Evolutionary conservation across 441 rosid species (phyloP), one percentile per base, ranked within the genome.

Genomic region (Pelargonium australe): DNA sequence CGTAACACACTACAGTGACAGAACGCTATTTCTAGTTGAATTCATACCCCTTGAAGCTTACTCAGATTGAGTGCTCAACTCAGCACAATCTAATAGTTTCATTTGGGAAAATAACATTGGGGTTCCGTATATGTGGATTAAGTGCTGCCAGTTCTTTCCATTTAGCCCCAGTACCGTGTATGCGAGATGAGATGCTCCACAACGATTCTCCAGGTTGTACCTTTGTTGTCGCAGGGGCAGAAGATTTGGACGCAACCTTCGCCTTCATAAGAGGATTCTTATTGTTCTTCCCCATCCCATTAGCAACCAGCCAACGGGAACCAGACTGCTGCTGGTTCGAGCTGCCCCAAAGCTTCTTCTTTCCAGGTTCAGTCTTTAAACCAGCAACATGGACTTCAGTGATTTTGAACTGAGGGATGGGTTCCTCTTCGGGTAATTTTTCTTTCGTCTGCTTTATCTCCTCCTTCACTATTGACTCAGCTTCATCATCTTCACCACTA

Each of bases 211-310:
- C 91, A 58, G 85, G 80, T 66, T 75, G 84, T 65, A 72, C 79
- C 69, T 82, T 87, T 11, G 87, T 67, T 71, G 86, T 74, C 57
- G 79, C 61, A 19, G 82, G 60, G 25, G 68, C 73, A 34, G 84
- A 34, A 44, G 85, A 78, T 70, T 77, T 85, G 61, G 84, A 67
- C 67, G 51, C 74, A 12, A 70, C 63, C 70, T 86, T 93, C 41
- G 92, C 78, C 80, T 86, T 89, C 75, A 81, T 60, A 31, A 85
- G 55, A 8, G 88, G 80, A 71, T 86, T 84, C 74, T 79, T 88
- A 62, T 80, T 85, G 74, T 64, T 81, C 88, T 94, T 94, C 34
- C 99, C 99, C 99, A 94, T 94, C 74, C 98, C 98, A 65, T 84
- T 91, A 12, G 99, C 96, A 8, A 91, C 73, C 81, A 87, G 81